These are phyloP conservation scores for Capsicum baccatum DNA, from an alignment of 257 asterid species.

Conservation along the genomic window DNA sequence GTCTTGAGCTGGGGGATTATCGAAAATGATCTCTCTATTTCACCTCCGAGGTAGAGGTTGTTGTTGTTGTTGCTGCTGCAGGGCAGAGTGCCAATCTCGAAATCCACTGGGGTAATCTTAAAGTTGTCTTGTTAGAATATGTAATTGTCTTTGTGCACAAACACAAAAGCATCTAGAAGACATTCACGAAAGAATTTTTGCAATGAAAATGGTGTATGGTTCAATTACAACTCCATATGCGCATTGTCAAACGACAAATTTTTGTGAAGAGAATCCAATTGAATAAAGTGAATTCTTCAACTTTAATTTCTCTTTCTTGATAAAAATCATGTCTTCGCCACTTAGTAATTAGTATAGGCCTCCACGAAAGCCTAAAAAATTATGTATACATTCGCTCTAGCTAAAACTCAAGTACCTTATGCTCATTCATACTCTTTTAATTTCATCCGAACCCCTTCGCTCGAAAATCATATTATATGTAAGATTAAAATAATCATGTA, in stretches of 20 bases:
- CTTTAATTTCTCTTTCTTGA: too few species aligned
- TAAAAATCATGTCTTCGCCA: too few species aligned
- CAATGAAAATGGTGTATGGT: background rate
- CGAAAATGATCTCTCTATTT: too few species aligned
- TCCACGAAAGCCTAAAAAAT: background rate
- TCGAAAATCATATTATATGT: too few species aligned
- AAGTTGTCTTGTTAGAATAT: background rate
- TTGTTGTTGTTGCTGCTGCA: background rate
- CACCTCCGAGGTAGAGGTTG: too few species aligned
- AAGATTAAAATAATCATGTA: too few species aligned
- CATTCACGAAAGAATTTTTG: background rate
- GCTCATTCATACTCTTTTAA: background rate
- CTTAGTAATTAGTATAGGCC: background rate
- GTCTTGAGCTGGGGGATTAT: too few species aligned
- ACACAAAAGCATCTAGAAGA: background rate
- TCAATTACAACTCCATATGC: background rate
- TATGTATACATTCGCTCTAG: background rate
- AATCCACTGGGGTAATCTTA: too few species aligned
- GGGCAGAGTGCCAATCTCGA: too few species aligned
- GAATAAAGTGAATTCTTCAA: too few species aligned
- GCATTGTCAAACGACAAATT: background rate
- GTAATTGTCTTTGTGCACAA: slow-evolving; percentile 17
- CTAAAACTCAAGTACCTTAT: background rate
- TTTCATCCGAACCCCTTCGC: background rate
- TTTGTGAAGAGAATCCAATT: too few species aligned